These are phyloP conservation scores for Neurospora sp. DNA, from an alignment of 495 filamentous ascomycete genomes.

Conservation along the genomic window DNA sequence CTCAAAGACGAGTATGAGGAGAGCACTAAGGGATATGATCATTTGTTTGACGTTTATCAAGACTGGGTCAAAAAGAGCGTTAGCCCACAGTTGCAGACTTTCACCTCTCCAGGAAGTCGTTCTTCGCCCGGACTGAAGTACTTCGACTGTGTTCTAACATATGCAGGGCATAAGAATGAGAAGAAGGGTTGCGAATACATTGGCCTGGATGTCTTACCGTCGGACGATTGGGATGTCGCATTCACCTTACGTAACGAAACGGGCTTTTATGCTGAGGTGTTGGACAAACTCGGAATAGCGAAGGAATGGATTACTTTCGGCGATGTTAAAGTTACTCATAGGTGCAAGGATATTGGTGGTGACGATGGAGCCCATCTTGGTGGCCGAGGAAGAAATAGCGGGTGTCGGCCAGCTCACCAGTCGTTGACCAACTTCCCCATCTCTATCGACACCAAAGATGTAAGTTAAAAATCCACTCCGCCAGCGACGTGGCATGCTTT, in stretches of 20 bases:
- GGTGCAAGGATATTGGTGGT: not conserved
- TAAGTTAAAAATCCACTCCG: no score
- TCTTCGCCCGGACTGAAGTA: not conserved
- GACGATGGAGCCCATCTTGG: not conserved
- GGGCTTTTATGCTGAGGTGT: not conserved
- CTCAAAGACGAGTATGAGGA: not conserved
- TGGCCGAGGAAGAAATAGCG: no score
- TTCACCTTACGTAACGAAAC: not conserved
- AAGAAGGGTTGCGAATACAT: not conserved
- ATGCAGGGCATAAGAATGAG: not conserved
- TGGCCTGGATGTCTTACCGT: not conserved
- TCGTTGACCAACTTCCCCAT: not conserved
- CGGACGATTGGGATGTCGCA: not conserved
- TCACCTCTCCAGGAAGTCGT: not conserved
- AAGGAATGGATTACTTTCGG: not conserved
- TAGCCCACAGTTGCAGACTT: not conserved
- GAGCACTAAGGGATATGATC: not conserved
- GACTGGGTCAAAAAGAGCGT: not conserved
- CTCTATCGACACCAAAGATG: not conserved
- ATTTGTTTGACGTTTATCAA: not conserved
- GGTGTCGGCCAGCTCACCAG: no score
- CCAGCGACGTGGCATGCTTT: no score
- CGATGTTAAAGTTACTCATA: not conserved
- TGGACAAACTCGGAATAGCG: not conserved
- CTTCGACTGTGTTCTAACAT: not conserved